Evolutionary conservation across 345 rosid genomes (phyloP).

Genomic region (rapeseed (Brassica napus)): DNA sequence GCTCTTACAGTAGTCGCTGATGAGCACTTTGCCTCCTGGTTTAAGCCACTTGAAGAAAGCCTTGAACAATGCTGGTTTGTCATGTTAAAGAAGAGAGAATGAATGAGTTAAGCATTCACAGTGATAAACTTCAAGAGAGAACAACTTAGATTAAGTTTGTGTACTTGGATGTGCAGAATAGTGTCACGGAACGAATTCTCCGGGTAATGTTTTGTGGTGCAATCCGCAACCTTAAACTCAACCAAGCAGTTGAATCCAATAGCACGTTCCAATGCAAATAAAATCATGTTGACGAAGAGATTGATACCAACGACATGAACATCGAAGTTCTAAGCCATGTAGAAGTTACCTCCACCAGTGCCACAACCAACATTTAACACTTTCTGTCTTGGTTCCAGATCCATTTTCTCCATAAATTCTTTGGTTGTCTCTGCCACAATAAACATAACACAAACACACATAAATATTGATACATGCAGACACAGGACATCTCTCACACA

Average conservation of each 20-base stretch:
- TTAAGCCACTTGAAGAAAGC: conserved; percentile 93
- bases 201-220: too few relatives aligned
- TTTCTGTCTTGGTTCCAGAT: too few relatives aligned
- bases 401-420: too few relatives aligned
- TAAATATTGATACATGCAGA: neutral
- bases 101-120: conserved; percentile 13
- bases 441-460: neutral
- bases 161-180: conserved; percentile 60
- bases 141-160: neutral
- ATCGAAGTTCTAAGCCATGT: too few relatives aligned
- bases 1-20: conserved; percentile 82
- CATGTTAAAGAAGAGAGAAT: conserved; percentile 42
- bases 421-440: too few relatives aligned
- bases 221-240: too few relatives aligned
- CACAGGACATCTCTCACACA: neutral
- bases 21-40: conserved; percentile 91
- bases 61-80: conserved; percentile 82
- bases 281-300: too few relatives aligned
- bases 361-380: too few relatives aligned
- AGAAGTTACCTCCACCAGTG: too few relatives aligned
- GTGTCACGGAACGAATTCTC: conserved; percentile 56
- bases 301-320: too few relatives aligned
- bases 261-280: too few relatives aligned
- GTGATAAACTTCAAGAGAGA: conserved; percentile 4
- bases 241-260: neutral